Evolutionary conservation across 371 early-diverging fungal species (phyloP), one percentile per base, ranked within the genome.

Genomic region (Zopfochytrium polystomum): DNA sequence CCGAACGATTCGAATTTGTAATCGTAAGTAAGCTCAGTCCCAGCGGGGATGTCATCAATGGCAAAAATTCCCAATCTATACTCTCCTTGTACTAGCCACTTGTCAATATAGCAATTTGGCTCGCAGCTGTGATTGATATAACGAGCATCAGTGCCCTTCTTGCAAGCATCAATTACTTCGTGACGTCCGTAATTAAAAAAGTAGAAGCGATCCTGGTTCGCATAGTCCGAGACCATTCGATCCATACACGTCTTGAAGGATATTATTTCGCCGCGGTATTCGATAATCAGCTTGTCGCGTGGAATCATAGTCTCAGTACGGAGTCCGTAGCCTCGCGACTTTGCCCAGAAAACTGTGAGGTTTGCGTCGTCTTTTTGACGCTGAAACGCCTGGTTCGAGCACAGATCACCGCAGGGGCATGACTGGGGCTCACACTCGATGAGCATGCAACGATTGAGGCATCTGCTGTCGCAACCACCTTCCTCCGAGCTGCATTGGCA

Each of bases 61-160:
- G 93, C 85, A 75, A 93, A 91, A 20, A 93, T 73, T 1, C 90
- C 90, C 35, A 93, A 79, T 52, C 79, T 72, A 45, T 81, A 81
- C 71, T 91, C 91, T 1, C 89, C 87, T 57, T 79, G 75, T 9
- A 83, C 67, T 50, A 73, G 85, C 91, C 91, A 91, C 75, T 91
- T 90, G 62, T 92, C 91, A 57, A 93, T 90, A 38, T 88, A 90
- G 74, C 93, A 92, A 66, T 95, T 95, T 22, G 95, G 93, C n/a
- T 85, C 85, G 67, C 95, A 95, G 63, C 78, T 76, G 65, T 89
- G 90, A 59, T 90, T 89, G 13, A 85, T 83, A 72, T 85, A 90
- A 38, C 88, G 72, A 38, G 86, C 91, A 27, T 82, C 83, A 26
- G 85, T 88, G 22, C 93, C 93, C 57, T 85, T 86, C 52, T 73